Evolutionary conservation across 495 filamentous ascomycete genomes (phyloP), one percentile per base, ranked within the genome.

Genomic region (Apiosordaria backusii): DNA sequence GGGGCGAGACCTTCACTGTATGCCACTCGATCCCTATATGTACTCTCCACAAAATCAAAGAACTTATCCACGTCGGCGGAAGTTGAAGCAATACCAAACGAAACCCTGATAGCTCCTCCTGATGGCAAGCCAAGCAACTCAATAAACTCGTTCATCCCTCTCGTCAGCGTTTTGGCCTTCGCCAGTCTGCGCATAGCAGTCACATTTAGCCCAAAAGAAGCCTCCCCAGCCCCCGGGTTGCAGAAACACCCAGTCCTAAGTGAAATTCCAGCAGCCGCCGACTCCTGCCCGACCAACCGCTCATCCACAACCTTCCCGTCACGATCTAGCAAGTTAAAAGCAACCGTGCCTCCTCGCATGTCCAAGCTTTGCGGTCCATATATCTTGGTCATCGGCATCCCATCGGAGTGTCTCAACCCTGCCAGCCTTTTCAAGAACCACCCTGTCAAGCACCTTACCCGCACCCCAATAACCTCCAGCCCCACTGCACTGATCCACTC

Each of bases 191-290:
- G 21, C 23, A 75, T 5, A 1, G 19, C 10, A 9, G 25, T 23
- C 0, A 27, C 5, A 50, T 60, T 59, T 35, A 77, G 5, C 13
- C 60, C 69, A 1, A 77, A 67, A 9, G 73, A 71, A 4, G 61
- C 62, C 61, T 78, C 75, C 13, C 70, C 73, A 2, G 67, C 87
- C 4, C 85, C 87, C 0, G 87, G 87, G 65, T 89, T 89, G 69
- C 87, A 89, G 26, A 89, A 79, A 55, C 82, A 84, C 9, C 87
- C 87, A 22, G 83, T 86, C 9, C 87, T 80, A 5, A 89, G 69
- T 57, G 83, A 82, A 53, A 89, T 87, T 53, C 78, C 72, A 16
- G 71, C 75, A 0, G 69, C 71, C 0, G 73, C 63, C 0, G 76
- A 73, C 57, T 81, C 79, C 4, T 72, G 67, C 7, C 76, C 79